phyloP scores from a whole-genome alignment of 202 grass and related monocot genomes.

The Eragrostis tef region DNA sequence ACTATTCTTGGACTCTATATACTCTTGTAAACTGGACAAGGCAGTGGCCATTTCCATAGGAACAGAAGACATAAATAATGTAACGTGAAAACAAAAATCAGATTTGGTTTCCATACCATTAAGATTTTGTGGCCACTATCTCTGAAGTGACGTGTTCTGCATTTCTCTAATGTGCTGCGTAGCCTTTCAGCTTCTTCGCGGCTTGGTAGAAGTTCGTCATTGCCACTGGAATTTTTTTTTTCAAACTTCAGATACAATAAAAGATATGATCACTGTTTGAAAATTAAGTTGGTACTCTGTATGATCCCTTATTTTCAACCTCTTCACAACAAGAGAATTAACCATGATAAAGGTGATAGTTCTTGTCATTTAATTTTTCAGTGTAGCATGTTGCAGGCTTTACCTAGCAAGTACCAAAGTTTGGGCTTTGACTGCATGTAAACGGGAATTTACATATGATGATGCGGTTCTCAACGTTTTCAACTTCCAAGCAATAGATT shows the following conservation, averaged over 20 bases:
- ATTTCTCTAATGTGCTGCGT: constrained; percentile 54
- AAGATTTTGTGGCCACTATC: constrained; percentile 81
- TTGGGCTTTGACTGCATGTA: constrained; percentile 80
- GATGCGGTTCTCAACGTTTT: constrained; percentile 70
- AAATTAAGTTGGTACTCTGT: constrained; percentile 2
- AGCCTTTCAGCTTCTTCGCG: constrained; percentile 76
- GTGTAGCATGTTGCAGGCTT: background rate
- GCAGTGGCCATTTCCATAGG: background rate
- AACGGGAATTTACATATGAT: constrained; percentile 78
- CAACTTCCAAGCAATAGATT: constrained; percentile 76
- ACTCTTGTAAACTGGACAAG: constrained; percentile 13
- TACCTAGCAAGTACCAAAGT: constrained; percentile 88
- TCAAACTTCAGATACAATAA: constrained; percentile 45
- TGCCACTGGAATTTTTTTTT: constrained; percentile 83
- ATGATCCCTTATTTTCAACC: background rate
- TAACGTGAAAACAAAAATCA: background rate
- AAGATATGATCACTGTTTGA: background rate
- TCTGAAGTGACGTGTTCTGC: constrained; percentile 73
- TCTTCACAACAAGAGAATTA: background rate
- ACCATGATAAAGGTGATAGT: background rate
- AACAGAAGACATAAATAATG: background rate
- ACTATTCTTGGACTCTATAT: background rate
- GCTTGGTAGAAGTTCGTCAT: constrained; percentile 84
- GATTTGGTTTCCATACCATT: constrained; percentile 55
- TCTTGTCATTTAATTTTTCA: background rate